phyloP scores from a whole-genome alignment of 768 basidiomycete genomes.

The Boletus rufocinnamomeus region DNA sequence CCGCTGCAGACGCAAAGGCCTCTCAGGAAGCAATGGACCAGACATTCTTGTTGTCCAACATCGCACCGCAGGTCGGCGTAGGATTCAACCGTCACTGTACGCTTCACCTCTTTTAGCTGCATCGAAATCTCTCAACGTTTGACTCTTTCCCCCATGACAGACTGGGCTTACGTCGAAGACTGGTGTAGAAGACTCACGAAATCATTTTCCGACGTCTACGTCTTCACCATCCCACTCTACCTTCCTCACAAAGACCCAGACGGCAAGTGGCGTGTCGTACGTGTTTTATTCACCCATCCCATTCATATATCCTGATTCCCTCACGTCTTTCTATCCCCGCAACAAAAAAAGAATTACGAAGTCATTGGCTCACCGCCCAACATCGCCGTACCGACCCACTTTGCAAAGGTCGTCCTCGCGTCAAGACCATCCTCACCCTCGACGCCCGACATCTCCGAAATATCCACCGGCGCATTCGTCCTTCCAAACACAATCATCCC shows the following conservation, averaged over 20 bases:
- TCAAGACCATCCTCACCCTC: conserved; percentile 73
- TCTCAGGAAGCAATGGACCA: conserved; percentile 96
- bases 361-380: conserved; percentile 93
- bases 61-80: conserved; percentile 96
- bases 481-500: conserved; percentile 93
- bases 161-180: conserved; percentile 96
- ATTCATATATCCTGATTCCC: neutral
- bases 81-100: conserved; percentile 97
- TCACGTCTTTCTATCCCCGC: neutral
- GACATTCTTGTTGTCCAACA: conserved; percentile 93
- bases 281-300: conserved; percentile 33
- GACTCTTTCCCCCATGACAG: conserved; percentile 39
- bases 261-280: conserved; percentile 93
- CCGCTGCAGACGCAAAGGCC: conserved; percentile 92
- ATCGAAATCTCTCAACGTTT: neutral
- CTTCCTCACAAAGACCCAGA: conserved; percentile 82
- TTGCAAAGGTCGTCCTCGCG: conserved; percentile 91
- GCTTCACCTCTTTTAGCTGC: neutral
- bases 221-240: conserved; percentile 98
- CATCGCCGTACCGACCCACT: conserved; percentile 94
- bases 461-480: conserved; percentile 92
- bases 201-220: conserved; percentile 92
- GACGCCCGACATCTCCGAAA: conserved; percentile 68
- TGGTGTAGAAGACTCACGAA: conserved; percentile 91
- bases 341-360: conserved; percentile 73